Base-by-base conservation (phyloP, 805 yeast genomes). In the Yamadazyma laniorum region DNA sequence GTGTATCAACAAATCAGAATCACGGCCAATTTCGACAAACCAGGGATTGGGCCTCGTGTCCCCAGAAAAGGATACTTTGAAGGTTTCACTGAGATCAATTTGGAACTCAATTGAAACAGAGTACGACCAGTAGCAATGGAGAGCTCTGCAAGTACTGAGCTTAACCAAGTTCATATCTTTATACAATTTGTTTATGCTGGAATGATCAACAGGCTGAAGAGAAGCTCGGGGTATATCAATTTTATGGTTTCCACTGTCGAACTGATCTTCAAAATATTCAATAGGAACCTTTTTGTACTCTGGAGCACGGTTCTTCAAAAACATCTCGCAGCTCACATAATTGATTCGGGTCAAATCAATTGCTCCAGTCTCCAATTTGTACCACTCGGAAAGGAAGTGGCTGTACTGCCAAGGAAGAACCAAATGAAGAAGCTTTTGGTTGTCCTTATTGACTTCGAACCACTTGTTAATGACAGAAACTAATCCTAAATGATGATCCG, bases 401-500 rank as follows among this genome's bases (percentile, higher is more conserved):
- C 75, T 66, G 47, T 79, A 84, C 47, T 80, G 85, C 80, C 84
- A 80, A 1, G 98, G 98, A 0, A 81, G 72, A 1, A 89, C 70
- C 18, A 91, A 54, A 45, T 72, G 77, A 8, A 91, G 61, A 15
- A 58, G 63, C 25, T 52, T 55, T 13, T 51, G 40, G 4, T 61
- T 50, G 11, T 59, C 45, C 6, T 32, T 31, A 42, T 74, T 67
- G 11, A 63, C 56, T 22, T 59, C 54, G 41, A 75, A 68, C 95
- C 97, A 90, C 46, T 77, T 79, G 26, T 70, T 67, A 18, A 93
- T 67, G 3, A 93, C 58, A 4, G 87, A 74, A 6, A 84, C 63
- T 4, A 85, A 69, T 0, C 99, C 99, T 29, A 93, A 64, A 59
- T 91, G 97, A 58, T 93, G 99, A 57, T 93, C 99, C 0, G 98